Base-by-base conservation (phyloP, 305 asterid species). In the Fraxinus paxiana region DNA sequence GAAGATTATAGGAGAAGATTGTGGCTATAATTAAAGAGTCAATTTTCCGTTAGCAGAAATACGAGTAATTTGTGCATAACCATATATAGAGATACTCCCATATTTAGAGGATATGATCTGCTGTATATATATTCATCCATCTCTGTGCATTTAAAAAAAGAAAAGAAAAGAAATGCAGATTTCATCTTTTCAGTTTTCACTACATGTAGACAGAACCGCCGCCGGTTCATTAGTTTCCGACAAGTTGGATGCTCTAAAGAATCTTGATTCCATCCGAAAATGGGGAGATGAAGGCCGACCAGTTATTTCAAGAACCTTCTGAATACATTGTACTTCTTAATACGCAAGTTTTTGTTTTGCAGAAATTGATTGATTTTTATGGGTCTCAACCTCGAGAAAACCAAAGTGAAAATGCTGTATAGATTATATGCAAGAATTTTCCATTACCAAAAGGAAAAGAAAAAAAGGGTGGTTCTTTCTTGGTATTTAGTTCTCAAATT, bases 201-300 rank as follows among this genome's bases (percentile, higher is more conserved):
- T 35, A 6, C 41, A 35, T 35, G 41, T 35, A 35, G 41, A 35
- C 41, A 35, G 46, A 61, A 77, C 54, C 76, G 48, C 77, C 6
- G 2, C 33, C 26, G 6, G 2, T 61, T 22, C 71, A 12, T 41
- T 88, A 7, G 88, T 94, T 67, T 84, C 94, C 51, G 91, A 89
- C 80, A 94, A 94, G 87, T 78, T 94, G 85, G 92, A 88, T 84
- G 92, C 97, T 12, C 90, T 94, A 8, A 90, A 86, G 61, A 88
- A 83, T 80, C 94, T 94, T 31, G 0, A 31, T 31, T 31, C 34
- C 34, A 3, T 31, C 34, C 34, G 34, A 87, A 26, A 78, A 70
- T 46, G 86, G 81, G 1, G 91, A 84, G 6, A 78, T 86, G 63
- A 92, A 89, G 79, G 75, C 90, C 7, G 97, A 90, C 43, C 87